Base-by-base conservation (phyloP, 176 grass and related monocot genomes). In the Lolium perenne region DNA sequence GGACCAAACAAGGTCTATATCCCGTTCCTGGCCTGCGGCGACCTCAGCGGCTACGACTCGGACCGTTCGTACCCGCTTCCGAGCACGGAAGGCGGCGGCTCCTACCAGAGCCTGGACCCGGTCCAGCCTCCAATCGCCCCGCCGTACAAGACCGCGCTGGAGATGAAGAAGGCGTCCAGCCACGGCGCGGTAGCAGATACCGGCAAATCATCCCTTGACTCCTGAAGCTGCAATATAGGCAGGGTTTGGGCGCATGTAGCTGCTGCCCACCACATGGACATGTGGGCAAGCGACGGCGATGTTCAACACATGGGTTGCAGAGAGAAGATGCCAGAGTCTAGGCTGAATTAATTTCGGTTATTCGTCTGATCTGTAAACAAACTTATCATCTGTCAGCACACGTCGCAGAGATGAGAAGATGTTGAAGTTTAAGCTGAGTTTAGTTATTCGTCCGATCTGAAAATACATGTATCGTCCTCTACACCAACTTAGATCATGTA, bases 1-100 rank as follows among this genome's bases (percentile, higher is more conserved):
- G 95, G 95, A 61, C 86, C 93, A 79, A 98, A 94, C 91, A 94
- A 95, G 81, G 75, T 94, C 18, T 94, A 90, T 58, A 94, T 96
- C 63, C 94, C 97, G 8, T 98, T 98, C 83, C 74, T 94, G 65
- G 93, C 94, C 46, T 96, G 97, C 7, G 97, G 97, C 0, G 94
- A 98, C 62, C 91, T 98, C 20, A 94, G 89, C 35, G 96, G 94
- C 10, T 98, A 95, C 16, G 96, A 98, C 69, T 94, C 93, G 0
- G 96, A 98, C 73, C 89, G 82, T 7, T 98, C 93, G 6, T 98
- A 94, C 75, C 92, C 90, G 5, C 90, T 95, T 23, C 93, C 93
- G 0, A 94, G 70, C 84, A 64, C 62, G 1, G 84, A 86, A 15
- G 83, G 82, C 3, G 84, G 61, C 0, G 87, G 87, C 25, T 85